These are phyloP conservation scores for Reutealis trisperma DNA, from an alignment of 345 rosid species.

Conservation along the genomic window DNA sequence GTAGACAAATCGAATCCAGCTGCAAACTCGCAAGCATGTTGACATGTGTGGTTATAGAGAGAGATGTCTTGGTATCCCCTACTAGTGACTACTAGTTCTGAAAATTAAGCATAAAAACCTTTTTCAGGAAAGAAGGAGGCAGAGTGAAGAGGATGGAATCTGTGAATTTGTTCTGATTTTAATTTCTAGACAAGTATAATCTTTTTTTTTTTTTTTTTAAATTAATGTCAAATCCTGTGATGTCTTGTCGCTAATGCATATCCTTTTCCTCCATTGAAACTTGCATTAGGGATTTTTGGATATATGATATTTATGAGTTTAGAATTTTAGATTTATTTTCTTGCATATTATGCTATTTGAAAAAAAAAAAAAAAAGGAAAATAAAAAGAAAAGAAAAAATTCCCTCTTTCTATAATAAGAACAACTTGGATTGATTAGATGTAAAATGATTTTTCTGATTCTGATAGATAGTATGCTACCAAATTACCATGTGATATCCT, in stretches of 20 bases:
- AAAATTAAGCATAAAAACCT: conserved; percentile 30
- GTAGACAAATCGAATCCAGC: conserved; percentile 13
- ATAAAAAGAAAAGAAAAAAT: not conserved
- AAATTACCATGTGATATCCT: conserved; percentile 33
- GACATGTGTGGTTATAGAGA: conserved; percentile 20
- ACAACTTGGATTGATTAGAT: conserved; percentile 28
- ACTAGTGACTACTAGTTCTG: conserved; percentile 19
- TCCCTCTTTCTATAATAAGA: conserved; percentile 36
- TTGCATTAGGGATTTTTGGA: conserved; percentile 28
- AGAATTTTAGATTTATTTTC: no score
- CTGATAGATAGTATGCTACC: no score
- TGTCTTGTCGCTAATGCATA: conserved; percentile 50
- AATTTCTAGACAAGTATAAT: conserved; percentile 47
- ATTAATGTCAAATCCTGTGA: conserved; percentile 37
- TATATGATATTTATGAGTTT: no score
- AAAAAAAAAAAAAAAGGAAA: no score
- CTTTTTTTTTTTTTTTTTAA: conserved; percentile 4
- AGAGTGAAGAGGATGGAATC: conserved; percentile 41
- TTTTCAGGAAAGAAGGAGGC: conserved; percentile 21
- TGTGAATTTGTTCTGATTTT: conserved; percentile 43
- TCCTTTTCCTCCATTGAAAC: conserved; percentile 43
- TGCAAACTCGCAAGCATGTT: conserved; percentile 6
- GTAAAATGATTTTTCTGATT: conserved; percentile 23
- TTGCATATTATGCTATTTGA: no score
- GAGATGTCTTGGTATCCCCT: conserved; percentile 18